These are phyloP conservation scores for Pestalotiopsis sp. DNA, from an alignment of 2,329 filamentous ascomycete genomes.

Conservation along the genomic window DNA sequence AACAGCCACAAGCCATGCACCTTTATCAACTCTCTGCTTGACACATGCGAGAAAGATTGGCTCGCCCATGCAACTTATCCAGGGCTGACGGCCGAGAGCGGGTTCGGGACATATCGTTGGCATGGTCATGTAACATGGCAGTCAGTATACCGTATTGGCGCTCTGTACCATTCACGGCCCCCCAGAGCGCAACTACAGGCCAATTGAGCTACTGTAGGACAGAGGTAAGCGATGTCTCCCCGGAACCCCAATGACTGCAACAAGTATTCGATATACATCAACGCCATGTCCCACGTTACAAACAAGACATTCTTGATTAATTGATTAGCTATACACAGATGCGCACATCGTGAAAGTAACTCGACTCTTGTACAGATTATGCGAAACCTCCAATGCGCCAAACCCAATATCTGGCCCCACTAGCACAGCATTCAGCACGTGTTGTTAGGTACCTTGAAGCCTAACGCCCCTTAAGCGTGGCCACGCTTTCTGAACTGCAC, in stretches of 20 bases:
- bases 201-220: not conserved
- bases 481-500: slow-evolving; percentile 11
- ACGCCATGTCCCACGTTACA: not conserved
- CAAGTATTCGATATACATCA: not conserved
- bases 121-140: not conserved
- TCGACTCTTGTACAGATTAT: too few relatives aligned
- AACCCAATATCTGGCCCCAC: not conserved
- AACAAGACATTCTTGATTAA: not conserved
- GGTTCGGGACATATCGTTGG: not conserved
- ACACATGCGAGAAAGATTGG: not conserved
- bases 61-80: not conserved
- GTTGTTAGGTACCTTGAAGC: not conserved
- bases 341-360: too few relatives aligned
- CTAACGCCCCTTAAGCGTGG: not conserved
- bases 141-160: not conserved
- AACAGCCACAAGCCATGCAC: not conserved
- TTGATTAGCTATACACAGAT: not conserved
- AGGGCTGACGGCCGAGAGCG: not conserved
- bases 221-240: not conserved
- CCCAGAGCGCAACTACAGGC: not conserved
- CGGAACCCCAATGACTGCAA: not conserved
- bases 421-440: not conserved
- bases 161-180: not conserved
- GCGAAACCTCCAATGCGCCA: not conserved
- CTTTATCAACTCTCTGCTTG: not conserved